These are phyloP conservation scores for Tetrahymena thermophila DNA, from an alignment of 73 alveolate genomes.

Conservation along the genomic window DNA sequence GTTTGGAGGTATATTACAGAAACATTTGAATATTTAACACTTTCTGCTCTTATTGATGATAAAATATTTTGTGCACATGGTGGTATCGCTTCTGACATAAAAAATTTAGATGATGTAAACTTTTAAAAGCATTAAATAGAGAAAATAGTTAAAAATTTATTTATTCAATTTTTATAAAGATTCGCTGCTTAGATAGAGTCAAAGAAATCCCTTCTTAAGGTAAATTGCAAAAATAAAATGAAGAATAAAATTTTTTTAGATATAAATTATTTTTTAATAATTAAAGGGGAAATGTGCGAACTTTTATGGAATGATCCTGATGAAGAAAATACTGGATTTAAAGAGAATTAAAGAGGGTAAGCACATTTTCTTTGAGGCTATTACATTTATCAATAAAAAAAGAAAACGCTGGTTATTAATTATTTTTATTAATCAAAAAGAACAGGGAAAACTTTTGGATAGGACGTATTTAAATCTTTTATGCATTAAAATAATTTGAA, in stretches of 20 bases:
- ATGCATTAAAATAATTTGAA: conserved; percentile 5
- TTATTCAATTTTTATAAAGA: neutral
- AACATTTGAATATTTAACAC: conserved; percentile 74
- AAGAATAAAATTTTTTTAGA: no score
- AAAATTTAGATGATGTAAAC: conserved; percentile 41
- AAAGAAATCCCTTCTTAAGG: conserved; percentile 21
- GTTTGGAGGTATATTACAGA: conserved; percentile 91
- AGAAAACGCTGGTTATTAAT: neutral
- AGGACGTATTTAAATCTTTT: conserved; percentile 12
- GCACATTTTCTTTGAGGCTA: neutral
- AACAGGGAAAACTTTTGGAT: conserved; percentile 34
- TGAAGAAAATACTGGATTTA: conserved; percentile 50
- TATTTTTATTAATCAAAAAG: neutral
- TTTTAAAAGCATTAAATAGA: neutral
- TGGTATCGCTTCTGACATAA: conserved; percentile 59
- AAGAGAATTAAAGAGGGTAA: conserved; percentile 23
- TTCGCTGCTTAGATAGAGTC: conserved; percentile 26
- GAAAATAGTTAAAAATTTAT: neutral
- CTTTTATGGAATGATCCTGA: conserved; percentile 86
- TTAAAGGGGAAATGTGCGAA: conserved; percentile 62
- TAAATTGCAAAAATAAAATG: neutral
- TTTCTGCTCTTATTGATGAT: conserved; percentile 82
- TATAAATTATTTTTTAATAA: neutral
- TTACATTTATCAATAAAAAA: neutral
- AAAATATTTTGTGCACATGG: conserved; percentile 92